Base-by-base conservation (phyloP, 2,329 filamentous ascomycete species). In the Rhinocladiella similis region DNA sequence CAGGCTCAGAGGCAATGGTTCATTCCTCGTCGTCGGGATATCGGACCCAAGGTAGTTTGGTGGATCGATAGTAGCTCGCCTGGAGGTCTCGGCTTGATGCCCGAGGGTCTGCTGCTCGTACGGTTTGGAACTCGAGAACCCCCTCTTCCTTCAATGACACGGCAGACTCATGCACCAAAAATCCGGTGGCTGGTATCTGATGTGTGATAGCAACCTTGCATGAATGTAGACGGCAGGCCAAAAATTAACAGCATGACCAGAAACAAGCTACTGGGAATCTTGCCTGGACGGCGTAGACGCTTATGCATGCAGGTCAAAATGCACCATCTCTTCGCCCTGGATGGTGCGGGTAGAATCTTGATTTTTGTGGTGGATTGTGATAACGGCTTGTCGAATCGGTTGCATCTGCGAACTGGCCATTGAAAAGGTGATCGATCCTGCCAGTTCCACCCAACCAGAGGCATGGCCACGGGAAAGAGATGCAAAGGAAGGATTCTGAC, bases 241-340 rank as follows among this genome's bases (percentile, higher is more conserved):
- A 20, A 19, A 43, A 43, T 43, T 7, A 20, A 33, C 29, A 10
- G 10, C 5, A 33, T 9, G 10, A 9, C 29, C 29, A 33, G 10
- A 4, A 33, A 33, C 10, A 33, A 12, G 29, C 29, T 33, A 33
- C 29, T 33, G 29, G n/a, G 6, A 33, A 9, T 7, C 29, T 33
- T 33, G 29, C 29, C 29, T 33, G 2, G 29, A 33, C 10, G 33
- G 22, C 25, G 43, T 33, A 47, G 46, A 41, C 29, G 13, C 10
- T 29, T 19, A 35, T 41, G 42, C 43, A 53, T 53, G 50, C 50
- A 47, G 16, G 50, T 53, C 50, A 47, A 46, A 25, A 47, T 47
- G 43, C 43, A 53, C 41, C 50, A 43, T 41, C 38, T 41, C 38
- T n/a, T 19, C 10, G 22, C 27, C 42, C 19, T 16, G 50, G 41